Evolutionary conservation across 1,284 basidiomycete genomes (phyloP), one percentile per base, ranked within the genome.

Genomic region (Ceratobasidium sp.): DNA sequence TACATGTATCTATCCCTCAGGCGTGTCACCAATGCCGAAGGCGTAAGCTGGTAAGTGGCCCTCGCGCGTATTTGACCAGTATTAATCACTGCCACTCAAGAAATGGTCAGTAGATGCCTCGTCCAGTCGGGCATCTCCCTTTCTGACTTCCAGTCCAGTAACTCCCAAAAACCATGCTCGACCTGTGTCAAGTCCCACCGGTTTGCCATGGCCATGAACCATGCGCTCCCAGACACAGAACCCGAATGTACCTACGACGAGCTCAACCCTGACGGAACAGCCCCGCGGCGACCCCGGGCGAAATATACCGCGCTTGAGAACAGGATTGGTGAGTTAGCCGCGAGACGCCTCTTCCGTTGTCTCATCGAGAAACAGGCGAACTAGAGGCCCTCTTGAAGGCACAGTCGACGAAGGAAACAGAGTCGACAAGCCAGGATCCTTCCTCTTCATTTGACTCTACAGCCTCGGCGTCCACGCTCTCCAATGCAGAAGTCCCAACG

Each of bases 181-280:
- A 91, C 90, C 1, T 91, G 90, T 79, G 84, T 88, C 74, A 87
- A 90, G 51, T 91, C 90, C 24, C 89, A 91, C 83, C 85, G 86
- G 3, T 89, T 91, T 81, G 87, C 89, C 31, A 79, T 88, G 50
- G 83, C 86, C 6, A 90, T 90, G 81, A 86, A 88, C 24, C 84
- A 86, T 4, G 85, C 89, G 24, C 89, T 87, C 27, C 82, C 85
- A 1, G 83, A 84, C 1, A 79, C 85, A 0, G 83, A 84, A 62
- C 90, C 89, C 22, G 88, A 90, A 73, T 92, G 90, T 79, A 91
- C 90, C 36, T 92, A 88, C 77, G 90, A 92, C 78, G 90, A 91
- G 78, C 82, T 89, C 33, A 62, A 57, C 24, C 47, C 64, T 64
- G 77, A 84, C 51, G 65, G 80, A 83, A 24, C 76, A 82, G 44